Evolutionary conservation across 257 asterid genomes (phyloP).

Genomic region (Capsicum chinense): DNA sequence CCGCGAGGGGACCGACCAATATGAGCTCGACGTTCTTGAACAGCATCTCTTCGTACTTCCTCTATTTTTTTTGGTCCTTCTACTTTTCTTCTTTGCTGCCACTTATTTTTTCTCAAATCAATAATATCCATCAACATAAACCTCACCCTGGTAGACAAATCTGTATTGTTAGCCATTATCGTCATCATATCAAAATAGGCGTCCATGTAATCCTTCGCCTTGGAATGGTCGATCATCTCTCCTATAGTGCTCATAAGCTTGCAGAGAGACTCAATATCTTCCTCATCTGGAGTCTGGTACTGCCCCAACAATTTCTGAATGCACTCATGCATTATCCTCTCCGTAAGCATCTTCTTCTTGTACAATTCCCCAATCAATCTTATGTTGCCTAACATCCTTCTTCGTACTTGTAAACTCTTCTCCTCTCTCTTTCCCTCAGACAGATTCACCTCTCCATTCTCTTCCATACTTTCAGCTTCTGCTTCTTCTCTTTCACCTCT

Average conservation of each 20-base stretch:
- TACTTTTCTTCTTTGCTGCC: constrained; percentile 52
- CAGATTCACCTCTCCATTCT: constrained; percentile 31
- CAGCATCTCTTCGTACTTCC: constrained; percentile 47
- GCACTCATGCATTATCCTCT: constrained; percentile 47
- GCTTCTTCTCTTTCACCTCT: constrained; percentile 47
- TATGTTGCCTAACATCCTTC: constrained; percentile 51
- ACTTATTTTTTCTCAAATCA: constrained; percentile 48
- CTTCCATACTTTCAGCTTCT: constrained; percentile 39
- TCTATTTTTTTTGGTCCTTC: constrained; percentile 51
- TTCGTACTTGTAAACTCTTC: constrained; percentile 35
- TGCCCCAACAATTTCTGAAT: constrained; percentile 44
- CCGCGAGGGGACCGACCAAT: constrained; percentile 31
- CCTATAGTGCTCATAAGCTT: constrained; percentile 48
- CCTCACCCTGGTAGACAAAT: constrained; percentile 41
- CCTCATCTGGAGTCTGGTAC: constrained; percentile 44
- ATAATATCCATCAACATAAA: constrained; percentile 48
- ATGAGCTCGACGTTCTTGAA: constrained; percentile 42
- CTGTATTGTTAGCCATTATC: constrained; percentile 33
- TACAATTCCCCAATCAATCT: constrained; percentile 49
- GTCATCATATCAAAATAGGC: constrained; percentile 42
- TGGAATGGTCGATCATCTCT: constrained; percentile 42
- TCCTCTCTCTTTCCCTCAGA: constrained; percentile 39
- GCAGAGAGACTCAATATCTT: constrained; percentile 47
- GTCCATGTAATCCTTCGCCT: constrained; percentile 45
- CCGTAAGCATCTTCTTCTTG: constrained; percentile 49